Conservation (phyloP, 2,329 filamentous ascomycete genomes). For the Diaporthe citri region DNA sequence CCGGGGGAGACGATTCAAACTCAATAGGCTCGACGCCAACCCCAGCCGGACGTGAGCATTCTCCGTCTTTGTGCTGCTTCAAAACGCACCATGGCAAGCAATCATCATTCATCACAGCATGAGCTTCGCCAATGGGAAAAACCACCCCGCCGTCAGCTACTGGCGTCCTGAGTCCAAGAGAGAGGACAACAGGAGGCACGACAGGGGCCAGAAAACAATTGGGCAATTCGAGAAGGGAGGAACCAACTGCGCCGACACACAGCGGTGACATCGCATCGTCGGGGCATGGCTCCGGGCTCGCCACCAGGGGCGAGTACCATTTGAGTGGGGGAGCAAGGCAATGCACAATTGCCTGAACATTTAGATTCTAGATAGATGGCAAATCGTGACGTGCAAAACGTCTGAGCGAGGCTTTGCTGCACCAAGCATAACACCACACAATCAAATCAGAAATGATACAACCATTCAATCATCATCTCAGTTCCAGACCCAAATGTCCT, state of each 20-base stretch:
- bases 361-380: neutral
- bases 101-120: neutral
- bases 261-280: neutral
- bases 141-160: neutral
- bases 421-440: neutral
- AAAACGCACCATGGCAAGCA: slow-evolving; percentile 1
- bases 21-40: slow-evolving; percentile 8
- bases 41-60: slow-evolving; percentile 20
- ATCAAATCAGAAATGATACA: slow-evolving; percentile 16
- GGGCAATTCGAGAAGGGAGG: neutral
- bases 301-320: slow-evolving; percentile 5
- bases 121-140: slow-evolving; percentile 28
- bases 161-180: neutral
- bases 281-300: neutral
- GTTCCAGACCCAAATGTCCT: neutral
- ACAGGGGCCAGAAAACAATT: neutral
- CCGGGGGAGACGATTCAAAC: neutral
- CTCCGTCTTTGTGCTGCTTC: slow-evolving; percentile 19
- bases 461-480: slow-evolving; percentile 3
- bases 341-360: neutral
- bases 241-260: neutral
- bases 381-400: slow-evolving; percentile 5
- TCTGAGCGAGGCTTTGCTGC: neutral
- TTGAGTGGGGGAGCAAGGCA: neutral
- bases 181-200: neutral